Evolutionary conservation across 2,329 filamentous ascomycete genomes (phyloP).

Genomic region (Aspergillus calidoustus): DNA sequence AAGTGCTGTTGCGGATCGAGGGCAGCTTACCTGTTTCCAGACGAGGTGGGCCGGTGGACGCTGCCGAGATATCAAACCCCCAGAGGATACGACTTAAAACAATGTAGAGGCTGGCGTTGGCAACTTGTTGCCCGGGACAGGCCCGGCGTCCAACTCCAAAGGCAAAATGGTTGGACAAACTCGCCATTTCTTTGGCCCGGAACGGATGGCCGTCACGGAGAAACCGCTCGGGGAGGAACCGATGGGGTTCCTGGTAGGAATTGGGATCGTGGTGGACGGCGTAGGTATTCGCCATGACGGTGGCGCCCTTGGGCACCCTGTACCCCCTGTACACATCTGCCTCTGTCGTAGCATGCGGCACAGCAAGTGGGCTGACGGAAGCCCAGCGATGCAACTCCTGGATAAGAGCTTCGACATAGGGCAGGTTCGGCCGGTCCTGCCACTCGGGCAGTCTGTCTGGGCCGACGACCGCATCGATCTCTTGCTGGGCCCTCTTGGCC

Average conservation of each 20-base stretch:
- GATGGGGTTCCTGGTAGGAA: constrained; percentile 1
- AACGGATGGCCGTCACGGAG: constrained; percentile 1
- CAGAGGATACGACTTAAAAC: background rate
- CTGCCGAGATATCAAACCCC: too few species aligned
- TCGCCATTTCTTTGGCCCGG: background rate
- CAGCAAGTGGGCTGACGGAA: constrained; percentile 35
- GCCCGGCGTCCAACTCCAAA: constrained; percentile 20
- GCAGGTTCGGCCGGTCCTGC: constrained; percentile 40
- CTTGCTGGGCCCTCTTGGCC: background rate
- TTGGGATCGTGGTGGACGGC: constrained; percentile 39
- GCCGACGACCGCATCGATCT: constrained; percentile 5
- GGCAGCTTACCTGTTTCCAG: too few species aligned
- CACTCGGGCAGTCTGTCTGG: constrained; percentile 45
- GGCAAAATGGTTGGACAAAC: too few species aligned
- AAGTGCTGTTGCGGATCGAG: too few species aligned
- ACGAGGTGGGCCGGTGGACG: too few species aligned
- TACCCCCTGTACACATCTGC: constrained; percentile 31
- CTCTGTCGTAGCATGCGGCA: constrained; percentile 33
- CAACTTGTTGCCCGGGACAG: constrained; percentile 47
- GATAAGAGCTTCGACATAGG: constrained; percentile 40
- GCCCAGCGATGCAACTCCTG: constrained; percentile 43
- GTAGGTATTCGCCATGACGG: constrained; percentile 43
- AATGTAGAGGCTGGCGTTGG: constrained; percentile 46
- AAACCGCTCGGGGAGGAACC: constrained; percentile 15
- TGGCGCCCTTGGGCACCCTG: constrained; percentile 39